Conservation (phyloP, 768 basidiomycete genomes). For the Macrolepiota fuliginosa region DNA sequence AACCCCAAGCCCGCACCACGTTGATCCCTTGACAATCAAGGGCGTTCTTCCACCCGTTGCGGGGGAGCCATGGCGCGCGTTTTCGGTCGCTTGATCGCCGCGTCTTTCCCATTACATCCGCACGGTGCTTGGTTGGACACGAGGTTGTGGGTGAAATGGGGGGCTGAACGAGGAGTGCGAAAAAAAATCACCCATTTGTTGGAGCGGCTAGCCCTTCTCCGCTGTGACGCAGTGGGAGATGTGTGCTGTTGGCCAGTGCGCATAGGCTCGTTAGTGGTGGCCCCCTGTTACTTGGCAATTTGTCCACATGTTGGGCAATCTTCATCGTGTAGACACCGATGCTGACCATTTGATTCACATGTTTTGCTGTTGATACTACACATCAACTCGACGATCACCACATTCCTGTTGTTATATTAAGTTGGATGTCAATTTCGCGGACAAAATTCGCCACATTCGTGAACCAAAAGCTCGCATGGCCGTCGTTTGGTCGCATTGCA, state of each 20-base stretch:
- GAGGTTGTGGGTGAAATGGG: constrained; percentile 94
- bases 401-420: constrained; percentile 37
- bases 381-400: constrained; percentile 22
- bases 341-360: constrained; percentile 70
- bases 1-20: constrained; percentile 93
- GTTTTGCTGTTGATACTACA: constrained; percentile 33
- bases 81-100: constrained; percentile 96
- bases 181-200: constrained; percentile 46
- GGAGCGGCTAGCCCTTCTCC: constrained; percentile 50
- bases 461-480: constrained; percentile 88
- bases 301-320: constrained; percentile 20
- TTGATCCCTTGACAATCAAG: constrained; percentile 74
- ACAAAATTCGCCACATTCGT: constrained; percentile 83
- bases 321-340: constrained; percentile 36
- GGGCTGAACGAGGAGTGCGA: constrained; percentile 96
- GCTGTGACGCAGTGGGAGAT: constrained; percentile 70
- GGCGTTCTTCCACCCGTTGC: constrained; percentile 78
- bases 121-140: constrained; percentile 79
- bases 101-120: constrained; percentile 63
- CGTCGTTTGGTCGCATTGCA: constrained; percentile 83
- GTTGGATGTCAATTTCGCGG: constrained; percentile 83
- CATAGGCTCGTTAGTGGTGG: constrained; percentile 56
- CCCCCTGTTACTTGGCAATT: constrained; percentile 48
- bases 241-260: constrained; percentile 57
- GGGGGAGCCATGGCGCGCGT: constrained; percentile 68